Evolutionary conservation across 2,329 filamentous ascomycete genomes (phyloP).

Genomic region (Pyrenochaeta sp.): DNA sequence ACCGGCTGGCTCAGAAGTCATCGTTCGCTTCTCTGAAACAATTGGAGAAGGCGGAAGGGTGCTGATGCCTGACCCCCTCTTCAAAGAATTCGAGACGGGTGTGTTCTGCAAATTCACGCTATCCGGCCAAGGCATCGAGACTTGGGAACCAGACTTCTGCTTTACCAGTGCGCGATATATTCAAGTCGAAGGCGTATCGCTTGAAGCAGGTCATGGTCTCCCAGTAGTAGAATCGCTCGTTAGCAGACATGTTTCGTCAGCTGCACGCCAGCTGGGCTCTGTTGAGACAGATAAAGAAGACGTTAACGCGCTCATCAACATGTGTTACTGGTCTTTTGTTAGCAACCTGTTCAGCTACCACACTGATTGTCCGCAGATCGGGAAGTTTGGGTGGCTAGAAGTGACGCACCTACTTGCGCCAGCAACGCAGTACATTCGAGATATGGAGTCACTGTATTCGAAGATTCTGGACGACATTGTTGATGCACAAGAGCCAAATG

Average conservation of each 20-base stretch:
- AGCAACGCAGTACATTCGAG: conserved; percentile 57
- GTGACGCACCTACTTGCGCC: conserved; percentile 58
- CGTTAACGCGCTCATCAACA: conserved; percentile 54
- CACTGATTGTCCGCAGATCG: conserved; percentile 49
- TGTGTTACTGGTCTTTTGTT: conserved; percentile 57
- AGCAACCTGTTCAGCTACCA: conserved; percentile 51
- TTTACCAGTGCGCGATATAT: conserved; percentile 55
- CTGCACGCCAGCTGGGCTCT: conserved; percentile 46
- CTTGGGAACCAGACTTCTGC: conserved; percentile 54
- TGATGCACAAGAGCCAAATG: conserved; percentile 56
- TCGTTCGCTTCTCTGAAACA: conserved; percentile 44
- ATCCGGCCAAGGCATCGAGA: conserved; percentile 39
- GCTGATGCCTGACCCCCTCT: conserved; percentile 54
- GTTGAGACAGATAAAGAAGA: conserved; percentile 54
- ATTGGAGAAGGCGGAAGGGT: conserved; percentile 43
- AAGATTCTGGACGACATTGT: conserved; percentile 60
- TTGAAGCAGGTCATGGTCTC: conserved; percentile 28
- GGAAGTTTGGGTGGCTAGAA: conserved; percentile 61
- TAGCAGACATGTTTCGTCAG: conserved; percentile 53
- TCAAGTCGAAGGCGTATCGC: conserved; percentile 51
- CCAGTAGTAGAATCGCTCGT: conserved; percentile 48
- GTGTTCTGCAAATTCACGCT: conserved; percentile 53
- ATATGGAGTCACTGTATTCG: conserved; percentile 57
- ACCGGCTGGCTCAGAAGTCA: conserved; percentile 35
- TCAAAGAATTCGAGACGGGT: conserved; percentile 48